Evolutionary conservation across 2,329 filamentous ascomycete genomes (phyloP), one percentile per base, ranked within the genome.

Genomic region (Colletotrichum neosansevieriae): DNA sequence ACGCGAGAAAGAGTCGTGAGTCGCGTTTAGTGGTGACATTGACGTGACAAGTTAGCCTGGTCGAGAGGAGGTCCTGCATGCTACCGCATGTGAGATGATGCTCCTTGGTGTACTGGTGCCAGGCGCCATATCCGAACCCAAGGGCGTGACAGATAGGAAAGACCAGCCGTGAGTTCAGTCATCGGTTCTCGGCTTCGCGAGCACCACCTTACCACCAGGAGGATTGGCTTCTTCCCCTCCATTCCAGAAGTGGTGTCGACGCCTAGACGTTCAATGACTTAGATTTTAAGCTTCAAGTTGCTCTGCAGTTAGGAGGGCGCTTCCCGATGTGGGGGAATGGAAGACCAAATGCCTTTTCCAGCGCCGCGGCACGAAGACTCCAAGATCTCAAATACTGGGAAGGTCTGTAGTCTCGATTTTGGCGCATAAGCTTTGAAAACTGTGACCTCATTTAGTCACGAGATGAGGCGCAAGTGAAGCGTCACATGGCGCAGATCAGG

Each of bases 401-500:
- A 32, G 32, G 19, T 21, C 15, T 29, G 36, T 40, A 42, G 10
- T 34, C 15, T 36, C 17, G 36, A 51, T 19, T 21, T 21, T 21
- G 21, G 3, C 21, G 21, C 21, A 21, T 54, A 29, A 49, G 34
- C 58, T 57, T 63, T 58, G 9, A 12, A 3, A 24, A 19, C 17
- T 15, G 58, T 56, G 34, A 63, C 64, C 15, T 36, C 36, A 38
- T 42, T 51, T 11, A 36, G 42, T 21, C 51, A 56, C 19, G 45
- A 38, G 34, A 58, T 21, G 34, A 50, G 34, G 58, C 32, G 15
- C 24, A 57, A 51, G 50, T 49, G 36, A 34, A 17, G 58, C 56
- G n/a, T 67, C 50, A 58, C 58, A 67, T 44, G 50, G 50, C 42
- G 63, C 51, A 63, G 63, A 68, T 65, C 54, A 65, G 24, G 65